Evolutionary conservation across 2,329 filamentous ascomycete species (phyloP).

Genomic region (Claviceps sp.): DNA sequence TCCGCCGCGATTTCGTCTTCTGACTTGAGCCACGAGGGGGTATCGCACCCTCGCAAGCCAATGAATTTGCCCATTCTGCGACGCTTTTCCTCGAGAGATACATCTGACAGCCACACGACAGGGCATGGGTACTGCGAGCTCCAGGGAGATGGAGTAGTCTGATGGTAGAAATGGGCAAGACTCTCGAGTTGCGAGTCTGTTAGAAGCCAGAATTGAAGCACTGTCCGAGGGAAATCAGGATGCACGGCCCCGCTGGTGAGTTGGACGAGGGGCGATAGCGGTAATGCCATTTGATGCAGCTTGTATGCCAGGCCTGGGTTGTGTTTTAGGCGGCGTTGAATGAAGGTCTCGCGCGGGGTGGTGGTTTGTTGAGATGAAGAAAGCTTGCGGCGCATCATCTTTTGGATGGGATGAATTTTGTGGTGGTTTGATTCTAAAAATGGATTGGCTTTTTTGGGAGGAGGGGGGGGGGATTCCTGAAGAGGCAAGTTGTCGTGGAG

Average conservation of each 20-base stretch:
- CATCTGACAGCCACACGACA: constrained; percentile 45
- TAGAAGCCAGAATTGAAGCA: constrained; percentile 62
- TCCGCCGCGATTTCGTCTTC: constrained; percentile 36
- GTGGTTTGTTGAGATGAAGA: constrained; percentile 12
- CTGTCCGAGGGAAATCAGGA: constrained; percentile 48
- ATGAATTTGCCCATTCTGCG: constrained; percentile 62
- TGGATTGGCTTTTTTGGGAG: too few species aligned
- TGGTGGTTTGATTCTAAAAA: too few species aligned
- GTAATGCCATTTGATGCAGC: constrained; percentile 50
- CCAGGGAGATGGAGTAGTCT: constrained; percentile 44
- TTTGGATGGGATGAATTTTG: too few species aligned
- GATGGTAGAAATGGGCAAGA: constrained; percentile 61
- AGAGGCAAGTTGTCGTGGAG: too few species aligned
- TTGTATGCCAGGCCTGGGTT: constrained; percentile 45
- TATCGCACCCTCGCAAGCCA: constrained; percentile 46
- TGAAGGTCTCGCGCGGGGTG: constrained; percentile 15
- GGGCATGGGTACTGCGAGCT: constrained; percentile 51
- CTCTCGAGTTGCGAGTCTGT: constrained; percentile 57
- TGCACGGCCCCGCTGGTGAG: constrained; percentile 48
- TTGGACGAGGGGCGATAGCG: constrained; percentile 53
- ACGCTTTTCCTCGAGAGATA: constrained; percentile 53
- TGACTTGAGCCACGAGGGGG: constrained; percentile 23
- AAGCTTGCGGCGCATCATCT: constrained; percentile 21
- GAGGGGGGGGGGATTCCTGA: too few species aligned
- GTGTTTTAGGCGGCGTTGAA: constrained; percentile 22